phyloP scores from a whole-genome alignment of 208 protist species.

The Wallacemonas sp. region DNA sequence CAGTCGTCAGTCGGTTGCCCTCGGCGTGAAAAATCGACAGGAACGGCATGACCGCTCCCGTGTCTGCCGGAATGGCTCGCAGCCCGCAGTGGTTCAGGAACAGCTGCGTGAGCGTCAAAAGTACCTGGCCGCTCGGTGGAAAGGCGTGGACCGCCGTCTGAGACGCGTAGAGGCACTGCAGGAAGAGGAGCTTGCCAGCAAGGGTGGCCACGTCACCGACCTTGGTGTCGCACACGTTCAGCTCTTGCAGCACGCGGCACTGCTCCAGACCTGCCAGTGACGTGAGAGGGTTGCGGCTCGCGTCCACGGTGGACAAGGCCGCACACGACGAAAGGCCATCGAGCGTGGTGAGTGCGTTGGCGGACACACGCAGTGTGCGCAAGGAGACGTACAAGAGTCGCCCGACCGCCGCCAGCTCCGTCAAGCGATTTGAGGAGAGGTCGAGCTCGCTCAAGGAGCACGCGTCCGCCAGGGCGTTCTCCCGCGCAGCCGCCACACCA shows the following conservation, averaged over 20 bases:
- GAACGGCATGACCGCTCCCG: constrained; percentile 62
- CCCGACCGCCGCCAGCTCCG: constrained; percentile 37
- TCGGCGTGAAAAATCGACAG: constrained; percentile 76
- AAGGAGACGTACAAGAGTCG: constrained; percentile 40
- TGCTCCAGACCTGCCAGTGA: constrained; percentile 33
- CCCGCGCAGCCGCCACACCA: constrained; percentile 58
- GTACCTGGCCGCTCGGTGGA: constrained; percentile 15
- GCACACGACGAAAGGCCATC: constrained; percentile 45
- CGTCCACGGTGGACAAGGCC: constrained; percentile 41
- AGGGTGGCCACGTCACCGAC: constrained; percentile 28
- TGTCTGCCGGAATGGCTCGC: constrained; percentile 25
- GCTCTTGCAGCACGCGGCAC: constrained; percentile 47
- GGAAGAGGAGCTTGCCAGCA: constrained; percentile 22
- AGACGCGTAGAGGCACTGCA: constrained; percentile 67
- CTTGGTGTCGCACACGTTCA: constrained; percentile 69
- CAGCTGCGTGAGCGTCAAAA: constrained; percentile 65
- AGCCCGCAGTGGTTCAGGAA: constrained; percentile 75
- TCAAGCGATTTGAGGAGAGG: constrained; percentile 59
- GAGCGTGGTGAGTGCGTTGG: constrained; percentile 56
- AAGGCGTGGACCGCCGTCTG: constrained; percentile 47
- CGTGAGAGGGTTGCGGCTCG: constrained; percentile 55
- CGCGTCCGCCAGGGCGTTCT: constrained; percentile 40
- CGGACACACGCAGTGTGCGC: constrained; percentile 26
- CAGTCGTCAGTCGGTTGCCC: constrained; percentile 57
- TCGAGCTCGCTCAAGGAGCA: constrained; percentile 42